phyloP scores from a whole-genome alignment of 2,329 filamentous ascomycete species.

The Calonectria pseudoturangicola region DNA sequence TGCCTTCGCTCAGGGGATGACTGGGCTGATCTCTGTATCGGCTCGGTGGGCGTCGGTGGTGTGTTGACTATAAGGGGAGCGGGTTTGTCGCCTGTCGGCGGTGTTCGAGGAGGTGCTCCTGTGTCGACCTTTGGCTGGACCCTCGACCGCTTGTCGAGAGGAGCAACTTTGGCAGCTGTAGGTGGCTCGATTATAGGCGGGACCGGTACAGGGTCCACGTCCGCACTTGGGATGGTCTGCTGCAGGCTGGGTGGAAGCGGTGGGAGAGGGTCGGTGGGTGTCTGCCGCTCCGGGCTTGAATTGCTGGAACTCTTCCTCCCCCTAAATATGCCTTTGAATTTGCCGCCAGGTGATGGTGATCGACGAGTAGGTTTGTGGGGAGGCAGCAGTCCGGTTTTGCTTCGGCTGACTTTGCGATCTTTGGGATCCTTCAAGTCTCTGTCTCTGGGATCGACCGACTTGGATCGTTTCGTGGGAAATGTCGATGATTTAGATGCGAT shows the following conservation, averaged over 20 bases:
- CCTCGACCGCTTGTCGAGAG: constrained; percentile 54
- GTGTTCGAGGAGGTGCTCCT: constrained; percentile 65
- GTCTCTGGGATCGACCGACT: constrained; percentile 50
- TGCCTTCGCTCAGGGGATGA: constrained; percentile 56
- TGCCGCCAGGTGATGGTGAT: constrained; percentile 81
- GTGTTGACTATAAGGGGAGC: constrained; percentile 78
- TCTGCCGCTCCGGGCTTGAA: constrained; percentile 50
- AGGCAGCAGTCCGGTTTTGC: constrained; percentile 53
- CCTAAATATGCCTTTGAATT: constrained; percentile 80
- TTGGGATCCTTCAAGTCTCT: constrained; percentile 47
- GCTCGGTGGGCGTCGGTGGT: constrained; percentile 78
- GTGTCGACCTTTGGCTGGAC: constrained; percentile 57
- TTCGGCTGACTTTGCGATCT: constrained; percentile 52
- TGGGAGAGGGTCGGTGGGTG: constrained; percentile 45
- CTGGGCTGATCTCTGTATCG: constrained; percentile 46
- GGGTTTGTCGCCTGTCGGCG: constrained; percentile 65
- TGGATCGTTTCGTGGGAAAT: constrained; percentile 51
- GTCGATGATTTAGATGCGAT: constrained; percentile 52
- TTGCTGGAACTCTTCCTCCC: constrained; percentile 50
- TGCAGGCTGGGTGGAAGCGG: constrained; percentile 44
- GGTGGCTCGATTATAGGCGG: constrained; percentile 55
- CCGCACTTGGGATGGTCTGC: constrained; percentile 47
- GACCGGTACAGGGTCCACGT: constrained; percentile 46
- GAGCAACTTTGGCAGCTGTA: constrained; percentile 55
- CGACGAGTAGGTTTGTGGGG: constrained; percentile 68